Percentiles rank a stretch among this genome's conserved stretches.
Conservation (phyloP, 208 protist genomes). For the Leishmania guyanensis region DNA sequence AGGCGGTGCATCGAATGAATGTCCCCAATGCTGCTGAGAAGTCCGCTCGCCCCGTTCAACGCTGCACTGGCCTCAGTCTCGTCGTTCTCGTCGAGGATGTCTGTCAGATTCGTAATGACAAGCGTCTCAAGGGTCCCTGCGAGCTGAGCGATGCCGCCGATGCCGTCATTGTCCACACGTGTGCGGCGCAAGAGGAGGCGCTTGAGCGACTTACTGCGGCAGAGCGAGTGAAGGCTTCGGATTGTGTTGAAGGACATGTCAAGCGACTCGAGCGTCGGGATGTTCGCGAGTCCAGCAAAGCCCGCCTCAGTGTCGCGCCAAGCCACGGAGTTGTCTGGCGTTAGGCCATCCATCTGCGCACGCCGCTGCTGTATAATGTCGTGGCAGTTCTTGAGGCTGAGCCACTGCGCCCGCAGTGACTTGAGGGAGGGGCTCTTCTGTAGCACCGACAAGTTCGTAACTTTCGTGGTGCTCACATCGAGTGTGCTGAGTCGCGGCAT, state of each 20-base stretch:
- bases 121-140: constrained; percentile 54
- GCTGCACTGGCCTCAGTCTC: constrained; percentile 14
- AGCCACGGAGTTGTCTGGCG: constrained; percentile 16
- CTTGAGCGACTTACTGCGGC: constrained; percentile 60
- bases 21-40: constrained; percentile 45
- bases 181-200: constrained; percentile 62
- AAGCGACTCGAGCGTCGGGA: constrained; percentile 62
- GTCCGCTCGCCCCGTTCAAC: constrained; percentile 32
- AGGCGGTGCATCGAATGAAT: constrained; percentile 34
- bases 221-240: constrained; percentile 56
- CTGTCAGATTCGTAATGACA: constrained; percentile 55
- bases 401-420: constrained; percentile 70
- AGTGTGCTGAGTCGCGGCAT: constrained; percentile 47
- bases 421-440: constrained; percentile 44
- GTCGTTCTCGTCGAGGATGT: constrained; percentile 38
- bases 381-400: constrained; percentile 57
- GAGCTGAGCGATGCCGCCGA: constrained; percentile 49
- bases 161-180: constrained; percentile 51
- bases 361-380: constrained; percentile 51
- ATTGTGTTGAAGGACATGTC: constrained; percentile 73
- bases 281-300: constrained; percentile 56
- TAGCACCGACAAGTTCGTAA: constrained; percentile 61
- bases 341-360: constrained; percentile 31
- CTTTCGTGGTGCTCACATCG: constrained; percentile 58
- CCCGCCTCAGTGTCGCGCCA: constrained; percentile 48